Conservation (phyloP, 2,329 filamentous ascomycete species). For the Cercospora janseana region DNA sequence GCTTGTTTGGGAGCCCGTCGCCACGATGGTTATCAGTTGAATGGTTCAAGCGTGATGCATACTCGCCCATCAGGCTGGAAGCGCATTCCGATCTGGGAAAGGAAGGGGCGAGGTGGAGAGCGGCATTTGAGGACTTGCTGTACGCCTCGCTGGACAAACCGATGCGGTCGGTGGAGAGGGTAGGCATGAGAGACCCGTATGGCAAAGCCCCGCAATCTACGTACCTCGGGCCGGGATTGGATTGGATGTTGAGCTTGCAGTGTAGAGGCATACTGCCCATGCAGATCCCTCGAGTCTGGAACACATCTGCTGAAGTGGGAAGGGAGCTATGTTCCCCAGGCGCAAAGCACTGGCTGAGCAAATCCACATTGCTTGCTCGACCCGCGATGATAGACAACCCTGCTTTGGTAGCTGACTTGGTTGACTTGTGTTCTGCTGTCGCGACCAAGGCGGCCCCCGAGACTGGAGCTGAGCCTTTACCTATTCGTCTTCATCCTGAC, state of each 20-base stretch:
- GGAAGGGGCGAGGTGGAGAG: constrained; percentile 50
- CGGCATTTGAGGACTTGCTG: constrained; percentile 60
- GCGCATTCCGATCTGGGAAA: constrained; percentile 40
- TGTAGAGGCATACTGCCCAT: constrained; percentile 38
- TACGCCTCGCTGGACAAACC: constrained; percentile 42
- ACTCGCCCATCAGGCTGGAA: constrained; percentile 57
- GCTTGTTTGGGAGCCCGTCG: constrained; percentile 14
- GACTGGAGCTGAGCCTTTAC: constrained; percentile 15
- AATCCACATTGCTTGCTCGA: too few relatives aligned
- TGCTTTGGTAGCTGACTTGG: constrained; percentile 15
- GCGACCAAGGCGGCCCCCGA: constrained; percentile 21
- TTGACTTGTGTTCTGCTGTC: constrained; percentile 21
- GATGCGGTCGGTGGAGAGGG: constrained; percentile 27
- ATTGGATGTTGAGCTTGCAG: constrained; percentile 40
- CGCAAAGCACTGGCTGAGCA: neutral
- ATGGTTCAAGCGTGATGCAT: constrained; percentile 46
- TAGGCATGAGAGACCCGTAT: constrained; percentile 23
- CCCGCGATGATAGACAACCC: too few relatives aligned
- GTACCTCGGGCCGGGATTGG: constrained; percentile 32
- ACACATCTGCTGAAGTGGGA: neutral
- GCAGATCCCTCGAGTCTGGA: constrained; percentile 27
- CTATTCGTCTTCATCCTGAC: constrained; percentile 11
- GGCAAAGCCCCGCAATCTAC: constrained; percentile 27
- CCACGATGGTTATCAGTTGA: constrained; percentile 37
- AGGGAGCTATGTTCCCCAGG: neutral